Percentiles rank a stretch among this genome's conserved stretches.
Evolutionary conservation across 305 asterid genomes (phyloP).

Genomic region (Fraxinus ornus): DNA sequence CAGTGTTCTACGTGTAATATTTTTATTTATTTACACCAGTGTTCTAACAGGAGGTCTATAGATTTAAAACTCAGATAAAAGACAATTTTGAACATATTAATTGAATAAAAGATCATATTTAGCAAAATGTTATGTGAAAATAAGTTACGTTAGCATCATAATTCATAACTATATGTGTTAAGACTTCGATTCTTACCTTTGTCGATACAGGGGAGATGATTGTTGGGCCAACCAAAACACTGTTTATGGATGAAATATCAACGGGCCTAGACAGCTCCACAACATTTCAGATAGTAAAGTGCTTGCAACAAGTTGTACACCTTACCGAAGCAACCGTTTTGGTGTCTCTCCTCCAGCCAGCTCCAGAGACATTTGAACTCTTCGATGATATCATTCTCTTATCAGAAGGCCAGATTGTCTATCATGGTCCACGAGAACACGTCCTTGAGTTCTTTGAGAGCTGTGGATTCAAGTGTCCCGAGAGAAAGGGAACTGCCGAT

Average conservation of each 20-base stretch:
- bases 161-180: no score
- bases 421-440: constrained; percentile 56
- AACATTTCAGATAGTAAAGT: constrained; percentile 64
- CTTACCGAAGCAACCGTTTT: constrained; percentile 61
- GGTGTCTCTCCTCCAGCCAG: constrained; percentile 77
- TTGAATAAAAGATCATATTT: background rate
- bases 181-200: no score
- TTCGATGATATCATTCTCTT: constrained; percentile 61
- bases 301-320: constrained; percentile 64
- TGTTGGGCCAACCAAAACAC: constrained; percentile 59
- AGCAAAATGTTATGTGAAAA: background rate
- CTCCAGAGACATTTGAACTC: constrained; percentile 70
- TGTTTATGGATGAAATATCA: constrained; percentile 75
- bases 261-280: constrained; percentile 79
- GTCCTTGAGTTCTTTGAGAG: constrained; percentile 57
- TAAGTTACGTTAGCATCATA: no score
- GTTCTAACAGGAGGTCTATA: background rate
- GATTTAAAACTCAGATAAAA: background rate
- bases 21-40: no score
- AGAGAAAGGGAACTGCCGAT: constrained; percentile 69
- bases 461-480: constrained; percentile 70
- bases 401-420: constrained; percentile 59
- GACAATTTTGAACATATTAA: background rate
- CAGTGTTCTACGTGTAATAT: background rate
- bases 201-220: constrained; percentile 59